Conservation (phyloP, 345 rosid species). For the Camelina sativa region DNA sequence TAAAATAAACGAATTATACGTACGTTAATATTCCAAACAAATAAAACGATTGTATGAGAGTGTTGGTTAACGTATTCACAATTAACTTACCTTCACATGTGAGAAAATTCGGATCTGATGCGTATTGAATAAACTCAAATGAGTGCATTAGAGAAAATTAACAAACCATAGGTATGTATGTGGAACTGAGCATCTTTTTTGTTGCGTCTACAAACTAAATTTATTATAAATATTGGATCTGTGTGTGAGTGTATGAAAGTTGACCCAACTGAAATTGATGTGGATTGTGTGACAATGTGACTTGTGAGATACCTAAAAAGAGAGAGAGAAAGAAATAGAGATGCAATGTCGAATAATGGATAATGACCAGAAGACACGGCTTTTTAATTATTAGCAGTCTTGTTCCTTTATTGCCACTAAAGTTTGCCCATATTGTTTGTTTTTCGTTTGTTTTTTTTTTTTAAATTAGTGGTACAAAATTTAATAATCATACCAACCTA, state of each 20-base stretch:
- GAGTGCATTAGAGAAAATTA: constrained; percentile 1
- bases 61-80: background rate
- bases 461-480: constrained; percentile 7
- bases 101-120: background rate
- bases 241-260: constrained; percentile 29
- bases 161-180: background rate
- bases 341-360: constrained; percentile 37
- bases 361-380: constrained; percentile 41
- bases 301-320: constrained; percentile 37
- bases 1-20: background rate
- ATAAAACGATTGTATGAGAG: background rate
- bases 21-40: background rate
- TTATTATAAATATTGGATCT: background rate
- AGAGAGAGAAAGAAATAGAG: constrained; percentile 2
- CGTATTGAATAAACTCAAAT: background rate
- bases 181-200: constrained; percentile 10
- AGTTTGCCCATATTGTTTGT: constrained; percentile 25
- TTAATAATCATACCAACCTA: constrained; percentile 30
- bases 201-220: constrained; percentile 16
- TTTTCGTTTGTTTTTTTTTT: too few relatives aligned
- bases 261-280: constrained; percentile 31
- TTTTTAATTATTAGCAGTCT: constrained; percentile 34
- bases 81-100: background rate
- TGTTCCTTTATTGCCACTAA: constrained; percentile 27
- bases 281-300: constrained; percentile 33